These are phyloP conservation scores for Saksenaea vasiformis DNA, from an alignment of 371 early-diverging fungal species.

Conservation along the genomic window DNA sequence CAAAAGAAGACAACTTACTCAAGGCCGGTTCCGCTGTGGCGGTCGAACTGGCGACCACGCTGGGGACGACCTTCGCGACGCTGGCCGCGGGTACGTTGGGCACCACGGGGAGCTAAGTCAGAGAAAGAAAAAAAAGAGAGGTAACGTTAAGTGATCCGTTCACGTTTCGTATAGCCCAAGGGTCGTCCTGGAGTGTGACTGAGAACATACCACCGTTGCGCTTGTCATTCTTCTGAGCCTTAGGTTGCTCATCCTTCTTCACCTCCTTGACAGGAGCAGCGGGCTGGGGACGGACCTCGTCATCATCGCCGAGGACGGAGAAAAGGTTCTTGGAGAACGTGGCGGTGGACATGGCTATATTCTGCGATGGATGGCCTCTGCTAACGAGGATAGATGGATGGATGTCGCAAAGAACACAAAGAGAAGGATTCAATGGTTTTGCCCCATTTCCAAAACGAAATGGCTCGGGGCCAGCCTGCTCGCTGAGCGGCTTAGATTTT, in stretches of 20 bases:
- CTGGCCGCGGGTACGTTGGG: conserved; percentile 55
- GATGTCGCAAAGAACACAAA: conserved; percentile 27
- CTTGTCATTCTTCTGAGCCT: conserved; percentile 28
- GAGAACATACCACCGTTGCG: conserved; percentile 24
- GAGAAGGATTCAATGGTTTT: conserved; percentile 13
- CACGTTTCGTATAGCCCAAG: conserved; percentile 16
- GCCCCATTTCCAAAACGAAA: conserved; percentile 6
- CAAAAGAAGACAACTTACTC: conserved; percentile 37
- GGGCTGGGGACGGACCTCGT: conserved; percentile 41
- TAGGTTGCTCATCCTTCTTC: conserved; percentile 34
- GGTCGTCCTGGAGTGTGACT: not conserved
- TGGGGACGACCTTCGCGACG: conserved; percentile 51
- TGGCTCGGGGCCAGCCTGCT: conserved; percentile 3
- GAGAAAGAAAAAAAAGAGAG: conserved; percentile 13
- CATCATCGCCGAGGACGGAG: conserved; percentile 67
- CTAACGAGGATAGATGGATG: conserved; percentile 24
- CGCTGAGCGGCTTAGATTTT: conserved; percentile 1
- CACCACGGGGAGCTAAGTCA: conserved; percentile 40
- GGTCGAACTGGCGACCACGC: conserved; percentile 74
- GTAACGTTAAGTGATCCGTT: not conserved
- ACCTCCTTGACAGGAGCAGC: conserved; percentile 41
- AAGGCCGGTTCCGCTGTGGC: conserved; percentile 77
- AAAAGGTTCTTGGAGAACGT: conserved; percentile 62
- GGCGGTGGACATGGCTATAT: conserved; percentile 47
- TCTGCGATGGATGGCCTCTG: conserved; percentile 39